Percentiles rank a stretch among this genome's conserved stretches.
These are phyloP conservation scores for Diaporthe vaccinii DNA, from an alignment of 2,329 filamentous ascomycete species.

Conservation along the genomic window DNA sequence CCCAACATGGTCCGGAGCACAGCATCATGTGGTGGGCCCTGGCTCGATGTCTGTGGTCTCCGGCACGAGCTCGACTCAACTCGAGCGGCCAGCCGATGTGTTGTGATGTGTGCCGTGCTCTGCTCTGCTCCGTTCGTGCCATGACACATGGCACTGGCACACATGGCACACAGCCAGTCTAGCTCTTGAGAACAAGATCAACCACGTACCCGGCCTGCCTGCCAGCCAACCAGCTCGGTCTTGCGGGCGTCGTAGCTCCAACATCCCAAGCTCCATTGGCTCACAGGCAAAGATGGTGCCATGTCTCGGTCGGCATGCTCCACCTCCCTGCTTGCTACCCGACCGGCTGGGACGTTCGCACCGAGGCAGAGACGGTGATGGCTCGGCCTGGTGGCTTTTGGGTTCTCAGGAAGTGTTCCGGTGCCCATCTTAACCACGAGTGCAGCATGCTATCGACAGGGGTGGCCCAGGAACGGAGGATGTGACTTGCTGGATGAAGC, in stretches of 20 bases:
- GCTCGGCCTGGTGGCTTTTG: conserved; percentile 26
- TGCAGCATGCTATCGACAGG: conserved; percentile 39
- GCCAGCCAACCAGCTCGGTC: conserved; percentile 12
- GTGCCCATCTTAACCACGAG: conserved; percentile 19
- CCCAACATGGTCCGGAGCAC: conserved; percentile 5
- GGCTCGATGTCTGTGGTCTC: not conserved
- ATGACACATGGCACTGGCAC: conserved; percentile 22
- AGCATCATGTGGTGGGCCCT: not conserved
- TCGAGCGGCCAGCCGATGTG: conserved; percentile 6
- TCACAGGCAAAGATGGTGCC: conserved; percentile 30
- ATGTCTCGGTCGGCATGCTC: conserved; percentile 33
- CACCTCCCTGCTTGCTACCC: conserved; percentile 38
- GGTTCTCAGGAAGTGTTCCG: conserved; percentile 18
- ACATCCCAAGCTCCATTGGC: conserved; percentile 32
- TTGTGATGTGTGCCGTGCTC: not conserved
- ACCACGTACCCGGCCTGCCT: not conserved
- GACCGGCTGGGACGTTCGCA: conserved; percentile 35
- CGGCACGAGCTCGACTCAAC: not conserved
- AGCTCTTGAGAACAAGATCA: conserved; percentile 12
- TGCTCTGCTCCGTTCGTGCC: conserved; percentile 23
- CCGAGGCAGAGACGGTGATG: conserved; percentile 36
- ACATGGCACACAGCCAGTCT: conserved; percentile 3
- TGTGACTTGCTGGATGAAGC: conserved; percentile 58
- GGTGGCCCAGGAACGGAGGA: conserved; percentile 44
- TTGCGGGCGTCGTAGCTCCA: conserved; percentile 12